phyloP scores from a whole-genome alignment of 2,329 filamentous ascomycete genomes.

The Alternaria arbusti region DNA sequence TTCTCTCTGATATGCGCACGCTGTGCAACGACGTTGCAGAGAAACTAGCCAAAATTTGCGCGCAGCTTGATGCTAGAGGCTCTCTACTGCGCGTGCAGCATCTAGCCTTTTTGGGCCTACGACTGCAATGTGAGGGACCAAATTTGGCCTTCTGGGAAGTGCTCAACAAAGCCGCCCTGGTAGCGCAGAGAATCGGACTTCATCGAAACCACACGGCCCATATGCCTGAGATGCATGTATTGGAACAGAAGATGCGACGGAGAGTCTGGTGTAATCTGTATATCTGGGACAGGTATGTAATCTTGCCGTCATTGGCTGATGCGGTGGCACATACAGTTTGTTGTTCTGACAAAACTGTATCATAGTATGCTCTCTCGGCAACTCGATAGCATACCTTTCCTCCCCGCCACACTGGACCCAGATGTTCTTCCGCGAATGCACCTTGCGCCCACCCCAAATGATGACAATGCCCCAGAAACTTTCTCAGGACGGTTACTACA shows the following conservation, averaged over 20 bases:
- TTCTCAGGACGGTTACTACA: background rate
- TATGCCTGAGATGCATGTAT: conserved; percentile 8
- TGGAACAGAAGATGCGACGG: conserved; percentile 15
- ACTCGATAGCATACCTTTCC: background rate
- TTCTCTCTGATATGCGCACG: background rate
- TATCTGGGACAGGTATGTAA: conserved; percentile 18
- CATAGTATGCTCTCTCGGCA: background rate
- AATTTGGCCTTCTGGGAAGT: conserved; percentile 14
- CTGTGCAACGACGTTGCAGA: background rate
- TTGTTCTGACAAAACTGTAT: background rate
- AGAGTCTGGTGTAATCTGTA: conserved; percentile 17
- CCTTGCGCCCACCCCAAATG: background rate
- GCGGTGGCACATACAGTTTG: background rate
- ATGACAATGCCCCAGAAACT: background rate
- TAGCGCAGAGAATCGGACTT: conserved; percentile 10
- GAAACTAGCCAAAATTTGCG: background rate
- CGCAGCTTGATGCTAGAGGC: background rate
- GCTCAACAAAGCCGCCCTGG: conserved; percentile 4
- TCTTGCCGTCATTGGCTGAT: background rate
- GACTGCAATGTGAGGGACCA: background rate
- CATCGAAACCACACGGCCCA: background rate
- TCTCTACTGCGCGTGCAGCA: background rate
- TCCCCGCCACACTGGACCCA: background rate
- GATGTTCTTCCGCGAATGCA: background rate
- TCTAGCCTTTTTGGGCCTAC: background rate